Percentiles rank a stretch among this genome's conserved stretches.
phyloP scores from a whole-genome alignment of 2,329 filamentous ascomycete species.

The Fusarium scirpi region DNA sequence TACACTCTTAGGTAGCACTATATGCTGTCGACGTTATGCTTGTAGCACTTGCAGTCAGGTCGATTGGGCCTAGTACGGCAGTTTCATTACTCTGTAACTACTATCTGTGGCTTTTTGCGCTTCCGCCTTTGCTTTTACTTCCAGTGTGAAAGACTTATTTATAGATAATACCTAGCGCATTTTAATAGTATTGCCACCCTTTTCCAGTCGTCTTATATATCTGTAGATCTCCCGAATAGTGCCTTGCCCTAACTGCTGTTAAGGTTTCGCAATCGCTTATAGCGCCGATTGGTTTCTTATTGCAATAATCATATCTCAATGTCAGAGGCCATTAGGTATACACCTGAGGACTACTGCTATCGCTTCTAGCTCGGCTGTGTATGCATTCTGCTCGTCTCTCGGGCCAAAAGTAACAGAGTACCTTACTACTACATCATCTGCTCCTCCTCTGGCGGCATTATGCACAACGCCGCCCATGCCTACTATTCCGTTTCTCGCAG shows the following conservation, averaged over 20 bases:
- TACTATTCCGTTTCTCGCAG: too few species aligned
- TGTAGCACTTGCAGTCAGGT: not conserved
- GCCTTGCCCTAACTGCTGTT: constrained; percentile 26
- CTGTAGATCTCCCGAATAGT: constrained; percentile 22
- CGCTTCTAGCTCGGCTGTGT: not conserved
- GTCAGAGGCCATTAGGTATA: constrained; percentile 16
- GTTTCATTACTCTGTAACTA: not conserved
- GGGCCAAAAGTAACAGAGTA: too few species aligned
- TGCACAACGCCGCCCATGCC: too few species aligned
- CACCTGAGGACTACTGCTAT: constrained; percentile 18
- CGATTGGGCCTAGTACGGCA: not conserved
- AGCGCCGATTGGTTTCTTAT: constrained; percentile 24
- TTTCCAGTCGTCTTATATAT: not conserved
- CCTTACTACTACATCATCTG: too few species aligned
- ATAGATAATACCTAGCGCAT: constrained; percentile 13
- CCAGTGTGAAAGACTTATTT: not conserved
- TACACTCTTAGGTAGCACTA: constrained; percentile 5
- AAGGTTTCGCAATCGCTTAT: constrained; percentile 20
- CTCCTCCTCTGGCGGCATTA: too few species aligned
- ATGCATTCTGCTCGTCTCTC: too few species aligned
- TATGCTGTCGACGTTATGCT: not conserved
- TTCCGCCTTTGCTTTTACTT: not conserved
- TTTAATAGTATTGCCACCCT: constrained; percentile 1
- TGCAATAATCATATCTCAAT: constrained; percentile 15
- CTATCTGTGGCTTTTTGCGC: not conserved